Base-by-base conservation (phyloP, 768 basidiomycete genomes). In the Tricholoma saponaceum region DNA sequence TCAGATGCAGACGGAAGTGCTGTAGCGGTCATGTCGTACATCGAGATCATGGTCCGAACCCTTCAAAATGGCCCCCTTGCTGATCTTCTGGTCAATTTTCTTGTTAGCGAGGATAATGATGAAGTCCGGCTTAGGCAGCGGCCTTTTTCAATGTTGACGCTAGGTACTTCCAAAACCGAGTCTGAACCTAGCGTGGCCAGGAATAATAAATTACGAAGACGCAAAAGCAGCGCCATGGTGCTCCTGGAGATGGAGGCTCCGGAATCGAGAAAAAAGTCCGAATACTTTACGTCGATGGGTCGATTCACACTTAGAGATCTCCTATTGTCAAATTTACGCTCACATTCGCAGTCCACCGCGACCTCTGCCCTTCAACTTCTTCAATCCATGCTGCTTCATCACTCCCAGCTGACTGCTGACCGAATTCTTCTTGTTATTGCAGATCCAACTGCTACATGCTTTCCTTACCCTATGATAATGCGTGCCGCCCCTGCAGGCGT, bases 1-100 rank as follows among this genome's bases (percentile, higher is more conserved):
- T 95, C 95, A 0, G 91, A 92, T 59, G 67, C 79, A 4, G 96
- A 98, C 68, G 96, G 96, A n/a, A 96, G 94, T 60, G 91, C 95
- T 0, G 89, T 97, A 1, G 95, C 96, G 9, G 95, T 98, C 55
- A 86, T 98, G 83, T 92, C 90, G 14, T 98, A 98, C 68, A 85
- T 98, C 61, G 93, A 97, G 62, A 83, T 92, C 65, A 89, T 93
- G 80, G 79, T 94, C 53, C 81, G 85, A 57, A 91, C 87, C 0
- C 78, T 95, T 5, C 79, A 83, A 33, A 78, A 83, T 22, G 87
- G 86, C 0, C 82, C 79, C 51, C 79, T 96, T 39, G 83, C 82
- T 14, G 83, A 87, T 47, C 76, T 89, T 22, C 73, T 96, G 14
- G 79, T 95, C 41, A 78, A 83, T 50, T 96, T 92, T 72, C 81